A percentile compares a stretch with the other conserved stretches of the same genome.
phyloP scores from a whole-genome alignment of 257 asterid species.

The Capsicum pubescens region DNA sequence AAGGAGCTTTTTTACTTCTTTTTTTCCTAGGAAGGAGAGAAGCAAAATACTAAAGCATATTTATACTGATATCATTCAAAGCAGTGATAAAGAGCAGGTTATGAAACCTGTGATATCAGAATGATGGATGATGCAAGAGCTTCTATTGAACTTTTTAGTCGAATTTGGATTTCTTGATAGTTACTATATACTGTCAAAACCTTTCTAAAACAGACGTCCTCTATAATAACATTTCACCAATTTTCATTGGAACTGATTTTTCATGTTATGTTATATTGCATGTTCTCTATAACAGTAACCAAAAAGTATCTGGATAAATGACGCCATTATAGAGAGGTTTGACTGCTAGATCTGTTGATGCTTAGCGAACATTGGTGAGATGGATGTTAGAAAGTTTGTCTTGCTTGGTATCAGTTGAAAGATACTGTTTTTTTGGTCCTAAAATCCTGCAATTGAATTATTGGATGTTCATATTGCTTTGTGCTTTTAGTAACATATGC shows the following conservation, averaged over 20 bases:
- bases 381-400: background rate
- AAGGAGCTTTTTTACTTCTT: background rate
- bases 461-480: background rate
- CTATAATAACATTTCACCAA: too few species aligned
- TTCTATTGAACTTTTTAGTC: background rate
- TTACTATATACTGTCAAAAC: background rate
- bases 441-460: background rate
- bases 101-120: too few species aligned
- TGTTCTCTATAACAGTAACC: too few species aligned
- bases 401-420: background rate
- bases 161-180: background rate
- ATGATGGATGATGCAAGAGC: background rate
- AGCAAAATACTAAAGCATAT: too few species aligned
- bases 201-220: too few species aligned
- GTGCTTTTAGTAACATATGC: constrained; percentile 26
- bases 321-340: too few species aligned
- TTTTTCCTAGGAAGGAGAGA: background rate
- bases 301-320: too few species aligned
- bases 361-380: background rate
- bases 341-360: background rate
- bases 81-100: too few species aligned
- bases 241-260: too few species aligned
- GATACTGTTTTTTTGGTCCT: background rate
- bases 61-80: too few species aligned
- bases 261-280: too few species aligned